Evolutionary conservation across 2,329 filamentous ascomycete species (phyloP), one percentile per base, ranked within the genome.

Genomic region (Ploettnerulaceae sp.): DNA sequence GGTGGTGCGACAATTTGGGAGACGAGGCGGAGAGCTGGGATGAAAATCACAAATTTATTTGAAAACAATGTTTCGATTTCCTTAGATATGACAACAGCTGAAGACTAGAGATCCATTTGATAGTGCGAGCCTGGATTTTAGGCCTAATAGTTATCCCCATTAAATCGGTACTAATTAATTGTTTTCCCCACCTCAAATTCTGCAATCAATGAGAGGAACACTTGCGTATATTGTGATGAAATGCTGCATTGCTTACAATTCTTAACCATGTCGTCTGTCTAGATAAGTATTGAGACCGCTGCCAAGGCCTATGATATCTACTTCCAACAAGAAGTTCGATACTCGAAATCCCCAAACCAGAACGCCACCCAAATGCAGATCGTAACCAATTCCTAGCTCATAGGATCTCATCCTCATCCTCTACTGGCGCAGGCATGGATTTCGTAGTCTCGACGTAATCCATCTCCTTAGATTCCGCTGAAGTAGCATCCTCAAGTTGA

Each of bases 351-450:
- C 39, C 37, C 18, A 45, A 42, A 33, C 47, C 53, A 49, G 45
- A 49, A 55, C 56, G 45, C 57, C 57, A 42, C 15, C 29, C 39
- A 49, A 35, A 57, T 54, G 42, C 51, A 51, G 48, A 36, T 14
- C 34, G 29, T 26, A 25, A 40, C 9, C 12, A 15, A 4, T 25
- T 24, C 25, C 22, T 38, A 28, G 22, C 31, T 59, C 49, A 61
- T 34, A 62, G 40, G 37, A 59, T 59, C 11, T 61, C 59, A 12
- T 61, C 59, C 6, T 58, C 57, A 3, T 57, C 54, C 24, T 32
- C 32, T 29, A 28, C 7, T 21, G 29, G 40, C 22, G 37, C 14
- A 20, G 47, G 36, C 25, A 39, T 28, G n/a, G 44, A 46, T 15
- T 39, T 32, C 21, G 34, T 35, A n/a, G 22, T 15, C 9, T 47